These are phyloP conservation scores for Amauroascus verrucosus DNA, from an alignment of 2,329 filamentous ascomycete species.

Conservation along the genomic window DNA sequence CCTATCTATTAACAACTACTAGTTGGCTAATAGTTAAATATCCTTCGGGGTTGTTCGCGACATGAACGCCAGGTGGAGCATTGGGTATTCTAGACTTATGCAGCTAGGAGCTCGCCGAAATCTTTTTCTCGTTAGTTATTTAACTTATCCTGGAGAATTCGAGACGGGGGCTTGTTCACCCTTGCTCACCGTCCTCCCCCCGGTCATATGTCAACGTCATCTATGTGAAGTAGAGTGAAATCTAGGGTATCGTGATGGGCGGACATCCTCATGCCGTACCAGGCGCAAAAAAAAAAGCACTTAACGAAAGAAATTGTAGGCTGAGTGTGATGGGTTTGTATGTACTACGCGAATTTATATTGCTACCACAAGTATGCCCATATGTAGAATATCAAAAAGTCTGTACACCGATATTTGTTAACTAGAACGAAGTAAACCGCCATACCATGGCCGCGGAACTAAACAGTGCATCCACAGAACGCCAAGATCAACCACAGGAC, in stretches of 20 bases:
- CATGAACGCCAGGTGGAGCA: neutral
- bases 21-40: no score
- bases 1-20: no score
- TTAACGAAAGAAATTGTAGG: no score
- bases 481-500: neutral
- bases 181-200: neutral
- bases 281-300: no score
- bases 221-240: neutral
- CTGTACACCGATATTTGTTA: neutral
- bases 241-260: no score
- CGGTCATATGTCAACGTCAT: neutral
- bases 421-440: neutral
- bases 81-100: neutral
- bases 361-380: neutral
- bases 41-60: neutral
- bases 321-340: no score
- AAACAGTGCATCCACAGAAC: neutral
- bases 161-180: no score
- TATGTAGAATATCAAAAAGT: neutral
- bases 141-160: neutral
- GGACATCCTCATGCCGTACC: no score
- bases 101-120: neutral
- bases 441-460: neutral
- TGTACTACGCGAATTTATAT: no score
- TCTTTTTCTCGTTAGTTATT: neutral